Conservation (phyloP, 768 basidiomycete species). For the Sarcodon aspratus region DNA sequence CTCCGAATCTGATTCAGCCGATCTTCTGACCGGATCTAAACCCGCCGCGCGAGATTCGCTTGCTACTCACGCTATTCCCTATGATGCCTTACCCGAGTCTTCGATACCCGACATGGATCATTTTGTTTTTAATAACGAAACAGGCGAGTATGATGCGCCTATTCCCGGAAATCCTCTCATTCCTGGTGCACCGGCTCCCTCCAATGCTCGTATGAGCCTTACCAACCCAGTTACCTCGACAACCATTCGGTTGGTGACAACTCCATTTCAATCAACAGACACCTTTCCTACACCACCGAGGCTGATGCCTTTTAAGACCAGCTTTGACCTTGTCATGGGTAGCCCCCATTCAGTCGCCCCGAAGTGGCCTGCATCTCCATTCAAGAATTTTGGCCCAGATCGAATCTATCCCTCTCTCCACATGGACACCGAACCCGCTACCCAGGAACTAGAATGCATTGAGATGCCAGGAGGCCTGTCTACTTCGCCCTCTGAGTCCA, state of each 20-base stretch:
- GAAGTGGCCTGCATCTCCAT: conserved; percentile 31
- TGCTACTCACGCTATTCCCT: conserved; percentile 29
- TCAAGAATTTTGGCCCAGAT: conserved; percentile 9
- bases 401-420: conserved; percentile 27
- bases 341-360: conserved; percentile 27
- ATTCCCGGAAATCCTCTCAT: conserved; percentile 50
- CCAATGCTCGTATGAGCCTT: conserved; percentile 49
- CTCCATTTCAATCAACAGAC: conserved; percentile 9
- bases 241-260: conserved; percentile 33
- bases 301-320: conserved; percentile 53
- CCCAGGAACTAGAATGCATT: conserved; percentile 12
- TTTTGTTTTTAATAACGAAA: not conserved
- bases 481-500: conserved; percentile 7
- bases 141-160: conserved; percentile 18
- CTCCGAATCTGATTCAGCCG: not conserved
- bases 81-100: conserved; percentile 8
- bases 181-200: conserved; percentile 49
- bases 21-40: too few species aligned
- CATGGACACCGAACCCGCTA: not conserved
- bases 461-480: conserved; percentile 25
- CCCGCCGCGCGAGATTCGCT: conserved; percentile 22
- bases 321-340: conserved; percentile 55
- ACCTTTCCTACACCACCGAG: conserved; percentile 36
- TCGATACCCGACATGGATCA: not conserved
- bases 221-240: conserved; percentile 23